phyloP scores from a whole-genome alignment of 306 rosid genomes.

The Luffa acutangula region DNA sequence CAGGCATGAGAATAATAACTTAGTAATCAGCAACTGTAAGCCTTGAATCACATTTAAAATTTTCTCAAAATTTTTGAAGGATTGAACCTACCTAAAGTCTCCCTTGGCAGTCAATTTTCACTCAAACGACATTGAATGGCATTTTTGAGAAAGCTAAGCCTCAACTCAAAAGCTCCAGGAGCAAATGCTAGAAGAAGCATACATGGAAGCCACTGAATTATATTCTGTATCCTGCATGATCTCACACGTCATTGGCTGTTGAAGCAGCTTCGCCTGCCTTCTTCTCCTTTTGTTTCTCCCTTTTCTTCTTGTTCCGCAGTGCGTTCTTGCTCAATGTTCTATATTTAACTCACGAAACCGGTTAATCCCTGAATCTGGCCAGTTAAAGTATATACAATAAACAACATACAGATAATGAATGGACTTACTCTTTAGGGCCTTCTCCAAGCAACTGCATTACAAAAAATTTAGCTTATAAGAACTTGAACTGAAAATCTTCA shows the following conservation, averaged over 20 bases:
- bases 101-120: not conserved
- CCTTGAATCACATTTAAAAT: not conserved
- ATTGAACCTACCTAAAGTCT: not conserved
- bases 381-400: not conserved
- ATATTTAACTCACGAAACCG: not conserved
- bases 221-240: not conserved
- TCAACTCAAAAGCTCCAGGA: not conserved
- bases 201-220: not conserved
- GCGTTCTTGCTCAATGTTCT: slow-evolving; percentile 84
- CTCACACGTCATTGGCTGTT: slow-evolving; percentile 24
- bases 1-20: not conserved
- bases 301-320: slow-evolving; percentile 77
- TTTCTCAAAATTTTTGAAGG: not conserved
- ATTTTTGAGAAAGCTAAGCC: not conserved
- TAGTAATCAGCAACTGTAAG: not conserved
- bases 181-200: not conserved
- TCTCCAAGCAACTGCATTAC: slow-evolving; percentile 67
- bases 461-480: slow-evolving; percentile 1
- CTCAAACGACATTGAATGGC: not conserved
- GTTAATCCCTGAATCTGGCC: slow-evolving; percentile 10
- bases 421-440: slow-evolving; percentile 49
- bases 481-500: not conserved
- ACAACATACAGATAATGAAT: not conserved
- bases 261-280: slow-evolving; percentile 43
- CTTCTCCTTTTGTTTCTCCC: slow-evolving; percentile 88